phyloP scores from a whole-genome alignment of 106 monocot genomes.

The Dioscorea dumetorum region DNA sequence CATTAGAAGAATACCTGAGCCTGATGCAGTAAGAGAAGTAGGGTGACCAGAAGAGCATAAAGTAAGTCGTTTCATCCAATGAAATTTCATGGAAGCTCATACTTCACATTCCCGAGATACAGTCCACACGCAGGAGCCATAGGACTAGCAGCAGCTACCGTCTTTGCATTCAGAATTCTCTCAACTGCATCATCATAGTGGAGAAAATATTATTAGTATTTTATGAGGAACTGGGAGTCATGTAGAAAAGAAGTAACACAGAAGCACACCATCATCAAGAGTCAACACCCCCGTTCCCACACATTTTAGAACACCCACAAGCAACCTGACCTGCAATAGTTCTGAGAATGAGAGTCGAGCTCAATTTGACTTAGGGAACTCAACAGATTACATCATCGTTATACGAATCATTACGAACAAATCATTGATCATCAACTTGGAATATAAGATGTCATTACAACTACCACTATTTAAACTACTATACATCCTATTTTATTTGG shows the following conservation, averaged over 20 bases:
- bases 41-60: too few species aligned
- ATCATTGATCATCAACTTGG: neutral
- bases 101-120: slow-evolving; percentile 73
- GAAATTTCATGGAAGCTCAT: slow-evolving; percentile 40
- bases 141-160: slow-evolving; percentile 57
- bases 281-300: slow-evolving; percentile 74
- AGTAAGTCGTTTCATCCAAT: neutral
- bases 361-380: neutral
- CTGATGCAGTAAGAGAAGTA: too few species aligned
- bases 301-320: slow-evolving; percentile 84
- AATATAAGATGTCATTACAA: neutral
- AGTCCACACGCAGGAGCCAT: slow-evolving; percentile 97
- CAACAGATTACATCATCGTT: neutral
- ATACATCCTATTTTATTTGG: too few species aligned
- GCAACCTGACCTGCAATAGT: slow-evolving; percentile 70
- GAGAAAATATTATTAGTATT: neutral
- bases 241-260: neutral
- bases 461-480: neutral
- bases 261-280: slow-evolving; percentile 43
- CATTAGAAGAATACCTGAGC: too few species aligned
- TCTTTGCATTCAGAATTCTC: slow-evolving; percentile 74
- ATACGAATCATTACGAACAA: neutral
- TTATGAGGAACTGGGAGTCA: neutral
- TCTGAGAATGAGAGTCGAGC: neutral
- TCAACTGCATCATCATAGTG: slow-evolving; percentile 40